Base-by-base conservation (phyloP, 1,284 basidiomycete species). In the Trichosporon sp. region DNA sequence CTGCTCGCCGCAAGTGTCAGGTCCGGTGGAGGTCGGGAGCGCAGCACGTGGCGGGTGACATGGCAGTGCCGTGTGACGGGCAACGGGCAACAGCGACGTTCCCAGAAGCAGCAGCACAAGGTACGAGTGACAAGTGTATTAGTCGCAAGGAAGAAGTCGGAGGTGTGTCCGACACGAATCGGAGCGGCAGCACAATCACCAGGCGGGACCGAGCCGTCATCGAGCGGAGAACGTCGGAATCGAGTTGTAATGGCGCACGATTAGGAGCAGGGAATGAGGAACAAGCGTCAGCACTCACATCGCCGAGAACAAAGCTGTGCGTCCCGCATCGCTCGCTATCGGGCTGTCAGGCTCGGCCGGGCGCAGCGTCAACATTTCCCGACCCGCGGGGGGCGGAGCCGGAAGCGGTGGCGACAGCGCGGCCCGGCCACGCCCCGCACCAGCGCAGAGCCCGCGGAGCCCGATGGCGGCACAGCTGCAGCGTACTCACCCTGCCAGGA, bases 1-100 rank as follows among this genome's bases (percentile, higher is more conserved):
- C 93, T 95, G 78, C 29, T 69, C 18, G 3, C 18, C 27, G 29
- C 9, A 11, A 31, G 25, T 47, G 18, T 27, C 35, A 38, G 31
- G 29, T 6, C 11, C 25, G 64, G 7, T 47, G 58, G 44, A 27
- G 44, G 23, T 42, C 21, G n/a, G 38, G 18, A 21, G 38, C 15
- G 56, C 12, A 32, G 60, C 44, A 25, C 18, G 42, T 32, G 35
- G 27, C n/a, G n/a, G 60, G 47, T 18, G 62, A 29, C 29, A 60
- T 2, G 9, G 42, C 27, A 12, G 53, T 21, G 18, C 44, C 18
- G 44, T 29, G 53, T 31, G 25, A 51, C 35, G 18, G 12, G 4
- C 8, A 15, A 38, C 12, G 12, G 18, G 35, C 35, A 38, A 15
- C 35, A 12, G 35, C 4, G 11, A 38, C 12, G 35, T 38, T n/a